A percentile compares a stretch with the other conserved stretches of the same genome.
phyloP scores from a whole-genome alignment of 2,329 filamentous ascomycete species.

The Monosporascus ibericus region DNA sequence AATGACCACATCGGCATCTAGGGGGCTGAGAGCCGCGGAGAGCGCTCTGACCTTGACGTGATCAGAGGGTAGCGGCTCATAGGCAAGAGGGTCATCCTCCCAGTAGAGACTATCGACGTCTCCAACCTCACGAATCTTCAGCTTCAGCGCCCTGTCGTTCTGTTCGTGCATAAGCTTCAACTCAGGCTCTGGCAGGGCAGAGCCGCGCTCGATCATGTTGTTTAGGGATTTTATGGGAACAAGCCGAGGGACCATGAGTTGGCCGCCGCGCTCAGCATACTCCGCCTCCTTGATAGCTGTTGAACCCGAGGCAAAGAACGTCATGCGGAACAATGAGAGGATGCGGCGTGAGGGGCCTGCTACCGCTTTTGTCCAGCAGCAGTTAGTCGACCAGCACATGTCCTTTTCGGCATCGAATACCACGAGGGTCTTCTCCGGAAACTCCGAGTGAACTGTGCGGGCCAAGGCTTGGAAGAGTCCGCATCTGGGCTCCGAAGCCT shows the following conservation, averaged over 20 bases:
- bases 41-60: conserved; percentile 37
- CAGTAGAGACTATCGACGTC: conserved; percentile 11
- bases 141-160: conserved; percentile 8
- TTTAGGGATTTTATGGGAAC: conserved; percentile 35
- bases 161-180: conserved; percentile 6
- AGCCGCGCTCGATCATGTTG: conserved; percentile 33
- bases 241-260: conserved; percentile 40
- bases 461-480: conserved; percentile 40
- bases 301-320: conserved; percentile 6
- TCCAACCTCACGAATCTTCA: conserved; percentile 8
- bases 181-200: conserved; percentile 3
- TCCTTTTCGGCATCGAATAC: conserved; percentile 34
- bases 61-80: conserved; percentile 16
- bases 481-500: conserved; percentile 26
- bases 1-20: conserved; percentile 31
- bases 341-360: conserved; percentile 13
- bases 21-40: conserved; percentile 26
- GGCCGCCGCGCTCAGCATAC: conserved; percentile 32
- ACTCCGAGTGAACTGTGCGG: conserved; percentile 44
- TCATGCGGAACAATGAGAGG: conserved; percentile 15
- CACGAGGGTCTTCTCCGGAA: conserved; percentile 35
- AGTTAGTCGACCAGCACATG: conserved; percentile 11
- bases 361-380: conserved; percentile 6
- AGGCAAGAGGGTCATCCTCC: conserved; percentile 9
- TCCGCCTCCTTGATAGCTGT: conserved; percentile 31